Evolutionary conservation across 805 yeast species (phyloP), one percentile per base, ranked within the genome.

Genomic region (Kazachstania viticola): DNA sequence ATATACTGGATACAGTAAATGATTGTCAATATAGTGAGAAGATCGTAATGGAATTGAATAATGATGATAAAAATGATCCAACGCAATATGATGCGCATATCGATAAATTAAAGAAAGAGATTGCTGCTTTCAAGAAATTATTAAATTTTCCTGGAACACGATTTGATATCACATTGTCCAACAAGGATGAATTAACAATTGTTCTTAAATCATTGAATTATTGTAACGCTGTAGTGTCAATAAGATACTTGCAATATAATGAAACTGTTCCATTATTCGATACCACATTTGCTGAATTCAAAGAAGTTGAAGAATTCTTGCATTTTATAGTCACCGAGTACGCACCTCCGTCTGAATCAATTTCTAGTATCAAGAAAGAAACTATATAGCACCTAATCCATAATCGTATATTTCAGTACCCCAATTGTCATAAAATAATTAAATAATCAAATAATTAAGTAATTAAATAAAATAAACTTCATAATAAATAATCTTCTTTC

Each of bases 231-330:
- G 35, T 46, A 5, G 44, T 51, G 4, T 30, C 31, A 8, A 38
- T 55, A 12, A 40, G 38, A 26, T 54, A 45, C 27, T n/a, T n/a
- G n/a, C 25, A 18, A 8, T 16, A 33, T 3, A 17, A 31, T n/a
- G n/a, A n/a, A n/a, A 19, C 7, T 8, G 22, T 8, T 19, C 22
- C 22, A 19, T 19, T 19, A 11, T 53, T 51, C 27, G 45, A 52
- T 25, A 42, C 58, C 11, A 39, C 39, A 12, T 55, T 55, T 36
- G 37, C 55, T 1, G 58, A 55, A 26, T 52, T 55, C 28, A 52
- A 51, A 31, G 59, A 52, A 30, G 35, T 52, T 13, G 60, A 55
- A 36, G 60, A 55, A 23, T 54, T 54, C 26, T 36, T 54, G 28
- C 52, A 50, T 37, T 55, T 54, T 31, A 44, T 54, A 17, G 45